These are phyloP conservation scores for Pyricularia grisea DNA, from an alignment of 2,329 filamentous ascomycete genomes.

Conservation along the genomic window DNA sequence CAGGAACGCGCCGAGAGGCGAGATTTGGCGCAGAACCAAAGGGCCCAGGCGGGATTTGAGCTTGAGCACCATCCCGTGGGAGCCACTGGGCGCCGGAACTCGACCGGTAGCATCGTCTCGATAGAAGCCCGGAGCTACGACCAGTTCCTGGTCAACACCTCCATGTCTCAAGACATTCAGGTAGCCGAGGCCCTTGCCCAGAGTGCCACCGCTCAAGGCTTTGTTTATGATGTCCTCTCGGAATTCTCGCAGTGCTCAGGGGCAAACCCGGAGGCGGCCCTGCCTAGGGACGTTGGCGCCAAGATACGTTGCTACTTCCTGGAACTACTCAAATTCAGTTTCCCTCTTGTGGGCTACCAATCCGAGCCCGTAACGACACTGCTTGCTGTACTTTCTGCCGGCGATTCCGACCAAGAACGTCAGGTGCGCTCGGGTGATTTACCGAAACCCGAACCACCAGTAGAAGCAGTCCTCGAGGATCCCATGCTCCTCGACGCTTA, in stretches of 20 bases:
- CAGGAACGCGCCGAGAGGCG: slow-evolving; percentile 51
- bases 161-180: slow-evolving; percentile 40
- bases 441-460: neutral
- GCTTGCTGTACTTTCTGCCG: slow-evolving; percentile 52
- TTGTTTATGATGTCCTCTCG: slow-evolving; percentile 44
- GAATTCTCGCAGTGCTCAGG: slow-evolving; percentile 40
- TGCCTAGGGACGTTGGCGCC: slow-evolving; percentile 47
- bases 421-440: neutral
- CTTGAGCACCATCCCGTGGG: slow-evolving; percentile 27
- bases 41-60: slow-evolving; percentile 47
- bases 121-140: slow-evolving; percentile 52
- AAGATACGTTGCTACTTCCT: slow-evolving; percentile 57
- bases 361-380: slow-evolving; percentile 60
- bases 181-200: slow-evolving; percentile 41
- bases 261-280: slow-evolving; percentile 32
- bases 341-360: slow-evolving; percentile 61
- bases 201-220: slow-evolving; percentile 37
- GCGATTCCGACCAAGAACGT: slow-evolving; percentile 17
- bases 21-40: slow-evolving; percentile 48
- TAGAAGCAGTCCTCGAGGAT: slow-evolving; percentile 38
- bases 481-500: slow-evolving; percentile 45
- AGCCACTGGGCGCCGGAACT: slow-evolving; percentile 41
- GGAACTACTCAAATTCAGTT: slow-evolving; percentile 59
- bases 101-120: slow-evolving; percentile 52
- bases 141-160: slow-evolving; percentile 41